Base-by-base conservation (phyloP, 2,329 filamentous ascomycete species). In the Phialophora macrospora region DNA sequence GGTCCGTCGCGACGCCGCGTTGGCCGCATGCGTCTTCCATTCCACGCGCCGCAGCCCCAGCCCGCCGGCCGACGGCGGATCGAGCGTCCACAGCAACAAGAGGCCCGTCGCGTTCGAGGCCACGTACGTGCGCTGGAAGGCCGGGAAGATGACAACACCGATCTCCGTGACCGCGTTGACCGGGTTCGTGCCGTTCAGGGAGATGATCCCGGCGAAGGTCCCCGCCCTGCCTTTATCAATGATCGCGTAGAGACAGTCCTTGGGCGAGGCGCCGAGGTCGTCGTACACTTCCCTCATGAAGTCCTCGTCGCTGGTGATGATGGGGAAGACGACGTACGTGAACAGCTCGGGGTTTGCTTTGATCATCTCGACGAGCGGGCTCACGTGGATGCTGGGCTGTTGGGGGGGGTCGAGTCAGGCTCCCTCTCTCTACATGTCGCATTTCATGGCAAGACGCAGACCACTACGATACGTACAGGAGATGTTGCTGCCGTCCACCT, bases 61-160 rank as follows among this genome's bases (percentile, higher is more conserved):
- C 28, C 57, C 57, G 26, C 57, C 57, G 8, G 26, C 9, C 17
- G 57, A 51, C 28, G 57, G 57, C 46, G 57, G 57, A 28, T 60
- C 57, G 17, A 60, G 41, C 28, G 32, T 49, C 57, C 57, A 60
- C 6, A 60, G 30, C 3, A 60, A 28, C 8, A 60, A 20, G 17
- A 49, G 57, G 1, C 57, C 57, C 11, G 49, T 51, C 11, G 57
- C 57, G 6, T 60, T 60, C 8, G 41, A 34, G 4, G 57, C 57
- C 8, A 60, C 44, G 57, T 60, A 44, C 20, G 57, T 49, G 44
- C 57, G 41, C 24, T 60, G 57, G 20, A 60, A 60, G 4, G 57
- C 41, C 8, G 57, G 57, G n/a, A 51, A 60, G 57, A 60, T 60
- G 22, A 60, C 49, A 1, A 38, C 28, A n/a, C 57, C 57, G 26